These are phyloP conservation scores for Penicillium concentricum DNA, from an alignment of 2,329 filamentous ascomycete species.

Conservation along the genomic window DNA sequence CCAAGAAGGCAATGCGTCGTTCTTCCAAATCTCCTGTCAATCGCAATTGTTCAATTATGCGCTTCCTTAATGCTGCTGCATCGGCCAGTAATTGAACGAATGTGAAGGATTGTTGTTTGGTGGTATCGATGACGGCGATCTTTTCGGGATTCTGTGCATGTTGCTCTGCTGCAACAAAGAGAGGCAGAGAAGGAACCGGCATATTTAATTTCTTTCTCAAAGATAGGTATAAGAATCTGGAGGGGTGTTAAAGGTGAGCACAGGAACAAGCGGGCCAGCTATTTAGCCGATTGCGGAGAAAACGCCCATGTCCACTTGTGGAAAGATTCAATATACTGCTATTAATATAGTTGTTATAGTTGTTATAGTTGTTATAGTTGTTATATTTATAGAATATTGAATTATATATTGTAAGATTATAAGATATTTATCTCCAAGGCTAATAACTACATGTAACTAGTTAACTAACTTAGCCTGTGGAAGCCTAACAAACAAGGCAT, in stretches of 20 bases:
- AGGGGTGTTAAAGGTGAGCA: not conserved
- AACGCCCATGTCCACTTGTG: not conserved
- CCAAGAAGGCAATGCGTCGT: constrained; percentile 40
- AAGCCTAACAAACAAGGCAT: too few relatives aligned
- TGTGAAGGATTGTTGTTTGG: constrained; percentile 41
- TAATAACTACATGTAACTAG: too few relatives aligned
- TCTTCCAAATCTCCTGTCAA: constrained; percentile 36
- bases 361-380: too few relatives aligned
- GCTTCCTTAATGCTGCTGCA: constrained; percentile 36
- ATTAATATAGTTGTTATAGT: too few relatives aligned
- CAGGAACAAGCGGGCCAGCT: too few relatives aligned
- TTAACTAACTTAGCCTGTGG: too few relatives aligned
- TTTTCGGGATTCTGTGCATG: constrained; percentile 36
- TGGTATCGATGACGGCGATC: constrained; percentile 40
- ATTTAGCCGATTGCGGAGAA: constrained; percentile 7
- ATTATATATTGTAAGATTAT: too few relatives aligned
- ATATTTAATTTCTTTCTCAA: constrained; percentile 2
- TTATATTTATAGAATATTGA: too few relatives aligned
- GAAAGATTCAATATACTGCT: too few relatives aligned
- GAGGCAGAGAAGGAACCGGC: constrained; percentile 39
- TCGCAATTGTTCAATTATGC: constrained; percentile 34
- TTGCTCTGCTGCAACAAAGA: constrained; percentile 40
- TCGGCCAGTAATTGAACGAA: constrained; percentile 43
- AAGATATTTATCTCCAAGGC: too few relatives aligned
- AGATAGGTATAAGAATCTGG: not conserved